A percentile compares a stretch with the other conserved stretches of the same genome.
These are phyloP conservation scores for Mitragyna speciosa DNA, from an alignment of 257 asterid species.

Conservation along the genomic window DNA sequence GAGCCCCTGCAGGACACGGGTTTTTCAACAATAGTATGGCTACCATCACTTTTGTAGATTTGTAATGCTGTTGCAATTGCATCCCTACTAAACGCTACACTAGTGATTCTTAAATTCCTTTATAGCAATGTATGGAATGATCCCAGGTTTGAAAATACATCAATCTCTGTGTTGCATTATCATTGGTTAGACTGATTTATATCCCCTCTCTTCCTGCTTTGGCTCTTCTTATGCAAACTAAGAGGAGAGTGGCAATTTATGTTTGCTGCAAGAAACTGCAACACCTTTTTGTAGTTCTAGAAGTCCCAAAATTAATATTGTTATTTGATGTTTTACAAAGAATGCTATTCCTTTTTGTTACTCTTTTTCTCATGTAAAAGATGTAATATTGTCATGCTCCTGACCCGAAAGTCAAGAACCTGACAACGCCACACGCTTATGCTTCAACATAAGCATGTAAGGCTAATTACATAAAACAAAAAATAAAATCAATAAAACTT, in stretches of 20 bases:
- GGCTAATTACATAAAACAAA: too few species aligned
- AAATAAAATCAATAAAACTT: too few species aligned
- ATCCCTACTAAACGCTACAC: conserved; percentile 80
- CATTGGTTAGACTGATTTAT: background rate
- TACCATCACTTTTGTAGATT: conserved; percentile 47
- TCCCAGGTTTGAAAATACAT: conserved; percentile 57
- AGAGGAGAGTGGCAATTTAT: background rate
- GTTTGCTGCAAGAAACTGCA: too few species aligned
- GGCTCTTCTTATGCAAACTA: background rate
- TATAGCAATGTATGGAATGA: conserved; percentile 98
- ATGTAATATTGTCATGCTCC: too few species aligned
- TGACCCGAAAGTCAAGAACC: too few species aligned
- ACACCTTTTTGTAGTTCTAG: background rate
- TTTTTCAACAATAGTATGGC: too few species aligned
- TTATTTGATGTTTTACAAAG: background rate
- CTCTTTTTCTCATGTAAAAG: background rate
- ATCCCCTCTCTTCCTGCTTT: background rate
- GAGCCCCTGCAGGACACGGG: too few species aligned
- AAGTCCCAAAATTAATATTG: background rate
- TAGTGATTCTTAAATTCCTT: conserved; percentile 85
- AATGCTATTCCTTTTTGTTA: background rate
- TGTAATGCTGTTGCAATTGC: conserved; percentile 95
- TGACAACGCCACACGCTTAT: too few species aligned
- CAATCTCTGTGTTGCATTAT: background rate
- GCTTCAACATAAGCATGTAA: too few species aligned